These are phyloP conservation scores for Spergularia marina DNA, from an alignment of 148 eudicot genomes.

Conservation along the genomic window DNA sequence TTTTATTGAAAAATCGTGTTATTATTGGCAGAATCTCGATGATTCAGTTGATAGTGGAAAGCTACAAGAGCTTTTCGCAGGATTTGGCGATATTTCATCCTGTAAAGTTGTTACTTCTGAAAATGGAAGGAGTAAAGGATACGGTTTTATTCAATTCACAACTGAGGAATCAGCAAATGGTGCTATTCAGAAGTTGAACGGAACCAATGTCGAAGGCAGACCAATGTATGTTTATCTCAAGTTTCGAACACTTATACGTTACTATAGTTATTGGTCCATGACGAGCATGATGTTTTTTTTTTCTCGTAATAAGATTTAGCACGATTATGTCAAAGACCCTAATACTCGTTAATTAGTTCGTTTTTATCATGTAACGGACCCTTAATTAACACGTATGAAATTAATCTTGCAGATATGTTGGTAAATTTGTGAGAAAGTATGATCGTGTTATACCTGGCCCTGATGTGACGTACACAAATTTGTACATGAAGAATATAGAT, in stretches of 20 bases:
- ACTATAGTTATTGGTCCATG: too few relatives aligned
- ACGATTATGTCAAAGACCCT: too few relatives aligned
- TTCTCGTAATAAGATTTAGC: too few relatives aligned
- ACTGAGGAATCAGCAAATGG: constrained; percentile 56
- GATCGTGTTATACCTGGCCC: constrained; percentile 43
- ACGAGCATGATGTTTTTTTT: too few relatives aligned
- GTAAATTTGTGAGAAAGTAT: constrained; percentile 54
- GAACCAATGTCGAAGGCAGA: constrained; percentile 46
- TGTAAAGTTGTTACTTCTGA: constrained; percentile 62
- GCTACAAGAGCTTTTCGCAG: constrained; percentile 59
- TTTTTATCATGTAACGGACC: too few relatives aligned
- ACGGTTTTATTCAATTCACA: constrained; percentile 73
- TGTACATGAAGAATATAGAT: constrained; percentile 73
- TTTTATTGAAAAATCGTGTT: neutral
- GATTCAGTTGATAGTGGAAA: constrained; percentile 52
- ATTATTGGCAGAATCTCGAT: constrained; percentile 48
- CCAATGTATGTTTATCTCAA: constrained; percentile 50
- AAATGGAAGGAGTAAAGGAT: constrained; percentile 73
- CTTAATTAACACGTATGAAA: too few relatives aligned
- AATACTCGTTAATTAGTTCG: too few relatives aligned
- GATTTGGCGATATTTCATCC: constrained; percentile 59
- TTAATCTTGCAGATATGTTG: constrained; percentile 51
- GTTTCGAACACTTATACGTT: neutral
- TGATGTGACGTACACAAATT: constrained; percentile 61
- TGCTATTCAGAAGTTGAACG: constrained; percentile 65